Conservation (phyloP, 257 asterid genomes). For the Jacaranda mimosifolia region DNA sequence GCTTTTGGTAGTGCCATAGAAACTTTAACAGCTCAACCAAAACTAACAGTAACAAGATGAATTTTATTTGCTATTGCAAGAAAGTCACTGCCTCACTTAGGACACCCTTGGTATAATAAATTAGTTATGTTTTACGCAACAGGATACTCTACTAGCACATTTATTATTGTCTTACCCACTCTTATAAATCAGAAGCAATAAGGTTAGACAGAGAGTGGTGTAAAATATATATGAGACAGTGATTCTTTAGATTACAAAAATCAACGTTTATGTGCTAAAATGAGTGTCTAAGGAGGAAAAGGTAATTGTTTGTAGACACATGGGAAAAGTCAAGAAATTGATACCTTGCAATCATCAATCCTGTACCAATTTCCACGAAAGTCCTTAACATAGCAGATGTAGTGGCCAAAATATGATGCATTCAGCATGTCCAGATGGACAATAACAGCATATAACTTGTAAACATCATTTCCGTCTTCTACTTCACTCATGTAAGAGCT, state of each 20-base stretch:
- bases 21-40: slow-evolving; percentile 3
- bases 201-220: neutral
- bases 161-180: neutral
- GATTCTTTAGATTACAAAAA: neutral
- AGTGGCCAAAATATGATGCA: slow-evolving; percentile 97
- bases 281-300: neutral
- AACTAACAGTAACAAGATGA: neutral
- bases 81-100: neutral
- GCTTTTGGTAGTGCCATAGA: neutral
- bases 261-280: neutral
- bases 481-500: slow-evolving; percentile 77
- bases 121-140: too few species aligned
- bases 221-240: neutral
- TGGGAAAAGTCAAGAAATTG: neutral
- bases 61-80: neutral
- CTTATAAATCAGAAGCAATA: neutral
- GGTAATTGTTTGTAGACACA: neutral
- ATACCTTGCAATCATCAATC: slow-evolving; percentile 94
- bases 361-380: slow-evolving; percentile 86
- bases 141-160: too few species aligned
- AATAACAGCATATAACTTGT: slow-evolving; percentile 94
- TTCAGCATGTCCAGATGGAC: slow-evolving; percentile 98
- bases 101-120: neutral
- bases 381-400: slow-evolving; percentile 91
- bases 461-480: slow-evolving; percentile 69